Conservation (phyloP, 805 yeast genomes). For the Torulaspora delbrueckii region DNA sequence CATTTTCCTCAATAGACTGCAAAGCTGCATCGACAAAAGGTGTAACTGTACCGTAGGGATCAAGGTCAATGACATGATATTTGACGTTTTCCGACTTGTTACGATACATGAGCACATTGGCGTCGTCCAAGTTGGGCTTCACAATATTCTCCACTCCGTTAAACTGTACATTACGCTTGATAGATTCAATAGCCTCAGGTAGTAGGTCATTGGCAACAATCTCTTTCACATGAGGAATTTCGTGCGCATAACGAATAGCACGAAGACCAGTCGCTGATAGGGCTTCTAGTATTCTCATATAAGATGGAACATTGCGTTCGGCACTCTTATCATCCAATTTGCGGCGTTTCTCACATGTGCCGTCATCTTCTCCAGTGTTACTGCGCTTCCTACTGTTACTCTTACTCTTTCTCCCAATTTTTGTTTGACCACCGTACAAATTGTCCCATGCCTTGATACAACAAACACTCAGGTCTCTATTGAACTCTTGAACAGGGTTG, state of each 20-base stretch:
- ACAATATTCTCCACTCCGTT: constrained; percentile 59
- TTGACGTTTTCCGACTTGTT: constrained; percentile 39
- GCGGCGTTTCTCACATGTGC: constrained; percentile 21
- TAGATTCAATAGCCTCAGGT: constrained; percentile 78
- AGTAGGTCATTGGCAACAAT: constrained; percentile 89
- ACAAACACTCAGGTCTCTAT: constrained; percentile 81
- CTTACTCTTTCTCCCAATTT: constrained; percentile 23
- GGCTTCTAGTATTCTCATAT: constrained; percentile 76
- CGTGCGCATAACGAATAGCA: constrained; percentile 89
- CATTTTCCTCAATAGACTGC: constrained; percentile 78
- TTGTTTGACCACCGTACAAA: constrained; percentile 40
- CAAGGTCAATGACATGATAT: constrained; percentile 87
- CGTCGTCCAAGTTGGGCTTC: constrained; percentile 75
- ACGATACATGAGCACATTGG: constrained; percentile 73
- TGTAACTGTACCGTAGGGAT: constrained; percentile 96
- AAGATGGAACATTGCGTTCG: constrained; percentile 35
- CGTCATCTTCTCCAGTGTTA: constrained; percentile 5
- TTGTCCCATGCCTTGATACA: constrained; percentile 86
- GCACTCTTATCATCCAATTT: constrained; percentile 29
- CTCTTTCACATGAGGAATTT: constrained; percentile 67
- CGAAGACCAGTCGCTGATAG: constrained; percentile 92
- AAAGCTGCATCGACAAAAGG: constrained; percentile 93
- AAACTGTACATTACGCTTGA: constrained; percentile 62
- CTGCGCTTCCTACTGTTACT: constrained; percentile 14
- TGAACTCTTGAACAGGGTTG: constrained; percentile 95